A percentile compares a stretch with the other conserved stretches of the same genome.
Evolutionary conservation across 148 eudicot species (phyloP).

Genomic region (Dianthus caryophyllus): DNA sequence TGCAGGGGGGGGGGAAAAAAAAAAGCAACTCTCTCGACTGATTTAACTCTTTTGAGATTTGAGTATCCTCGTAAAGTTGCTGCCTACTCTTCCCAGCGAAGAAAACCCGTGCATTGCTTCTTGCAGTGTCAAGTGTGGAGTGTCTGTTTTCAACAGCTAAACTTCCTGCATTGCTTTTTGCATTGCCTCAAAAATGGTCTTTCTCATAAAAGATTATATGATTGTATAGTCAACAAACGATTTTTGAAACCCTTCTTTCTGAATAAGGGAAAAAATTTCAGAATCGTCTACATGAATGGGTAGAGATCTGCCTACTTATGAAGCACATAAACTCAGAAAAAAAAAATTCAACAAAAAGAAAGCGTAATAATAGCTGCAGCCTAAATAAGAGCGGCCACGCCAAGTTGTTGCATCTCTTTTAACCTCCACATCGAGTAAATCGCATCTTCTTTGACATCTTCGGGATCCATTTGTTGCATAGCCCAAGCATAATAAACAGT

Average conservation of each 20-base stretch:
- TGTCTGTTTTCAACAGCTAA: too few relatives aligned
- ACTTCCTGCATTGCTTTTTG: too few relatives aligned
- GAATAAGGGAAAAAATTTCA: neutral
- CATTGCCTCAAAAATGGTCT: neutral
- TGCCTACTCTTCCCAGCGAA: too few relatives aligned
- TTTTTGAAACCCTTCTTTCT: neutral
- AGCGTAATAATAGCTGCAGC: neutral
- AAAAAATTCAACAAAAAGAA: neutral
- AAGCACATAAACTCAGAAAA: slow-evolving; percentile 16
- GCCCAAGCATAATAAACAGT: slow-evolving; percentile 83
- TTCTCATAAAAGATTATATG: neutral
- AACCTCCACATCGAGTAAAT: slow-evolving; percentile 79
- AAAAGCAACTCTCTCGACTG: too few relatives aligned
- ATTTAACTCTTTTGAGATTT: too few relatives aligned
- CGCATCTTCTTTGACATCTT: slow-evolving; percentile 49
- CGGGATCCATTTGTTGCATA: slow-evolving; percentile 60
- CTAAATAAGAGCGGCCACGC: slow-evolving; percentile 71
- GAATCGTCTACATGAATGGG: slow-evolving; percentile 12
- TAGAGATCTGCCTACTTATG: slow-evolving; percentile 7
- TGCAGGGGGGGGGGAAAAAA: too few relatives aligned
- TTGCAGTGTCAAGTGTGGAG: too few relatives aligned
- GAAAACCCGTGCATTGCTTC: too few relatives aligned
- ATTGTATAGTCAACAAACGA: neutral
- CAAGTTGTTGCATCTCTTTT: slow-evolving; percentile 81
- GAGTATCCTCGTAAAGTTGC: too few relatives aligned